A percentile compares a stretch with the other conserved stretches of the same genome.
Evolutionary conservation across 768 basidiomycete species (phyloP).

Genomic region (Phanerochaete sordida): DNA sequence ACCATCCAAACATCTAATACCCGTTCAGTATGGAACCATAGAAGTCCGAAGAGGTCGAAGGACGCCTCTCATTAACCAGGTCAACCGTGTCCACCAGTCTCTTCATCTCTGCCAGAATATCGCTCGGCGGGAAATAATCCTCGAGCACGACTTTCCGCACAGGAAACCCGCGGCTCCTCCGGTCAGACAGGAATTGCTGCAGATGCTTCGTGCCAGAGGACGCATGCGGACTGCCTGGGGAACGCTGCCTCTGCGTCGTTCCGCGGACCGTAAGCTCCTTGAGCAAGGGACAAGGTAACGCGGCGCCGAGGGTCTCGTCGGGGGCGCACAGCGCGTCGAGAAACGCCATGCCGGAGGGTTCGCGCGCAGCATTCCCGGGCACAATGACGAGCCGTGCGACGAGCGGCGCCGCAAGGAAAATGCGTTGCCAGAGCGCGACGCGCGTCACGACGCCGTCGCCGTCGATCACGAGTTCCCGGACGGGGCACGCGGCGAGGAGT

Average conservation of each 20-base stretch:
- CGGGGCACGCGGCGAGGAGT: not conserved
- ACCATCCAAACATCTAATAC: too few species aligned
- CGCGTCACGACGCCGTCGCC: not conserved
- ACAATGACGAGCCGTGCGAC: not conserved
- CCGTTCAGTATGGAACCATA: too few species aligned
- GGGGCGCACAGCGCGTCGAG: not conserved
- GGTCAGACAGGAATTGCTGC: not conserved
- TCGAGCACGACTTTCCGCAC: not conserved
- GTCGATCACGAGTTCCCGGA: conserved; percentile 3
- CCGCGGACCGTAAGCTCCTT: conserved; percentile 3
- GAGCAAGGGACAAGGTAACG: conserved; percentile 6
- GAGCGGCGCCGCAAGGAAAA: conserved; percentile 1
- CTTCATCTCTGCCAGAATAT: not conserved
- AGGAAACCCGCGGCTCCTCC: not conserved
- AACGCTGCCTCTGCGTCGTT: not conserved
- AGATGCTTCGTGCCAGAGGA: not conserved
- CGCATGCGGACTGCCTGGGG: not conserved
- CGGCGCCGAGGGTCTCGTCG: conserved; percentile 9
- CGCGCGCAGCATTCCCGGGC: not conserved
- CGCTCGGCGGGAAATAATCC: not conserved
- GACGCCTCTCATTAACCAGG: not conserved
- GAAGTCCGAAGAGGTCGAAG: too few species aligned
- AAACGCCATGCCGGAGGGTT: not conserved
- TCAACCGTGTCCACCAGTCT: not conserved
- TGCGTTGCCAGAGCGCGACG: conserved; percentile 8